phyloP scores from a whole-genome alignment of 2,329 filamentous ascomycete genomes.

The Tolypocladium inflatum region DNA sequence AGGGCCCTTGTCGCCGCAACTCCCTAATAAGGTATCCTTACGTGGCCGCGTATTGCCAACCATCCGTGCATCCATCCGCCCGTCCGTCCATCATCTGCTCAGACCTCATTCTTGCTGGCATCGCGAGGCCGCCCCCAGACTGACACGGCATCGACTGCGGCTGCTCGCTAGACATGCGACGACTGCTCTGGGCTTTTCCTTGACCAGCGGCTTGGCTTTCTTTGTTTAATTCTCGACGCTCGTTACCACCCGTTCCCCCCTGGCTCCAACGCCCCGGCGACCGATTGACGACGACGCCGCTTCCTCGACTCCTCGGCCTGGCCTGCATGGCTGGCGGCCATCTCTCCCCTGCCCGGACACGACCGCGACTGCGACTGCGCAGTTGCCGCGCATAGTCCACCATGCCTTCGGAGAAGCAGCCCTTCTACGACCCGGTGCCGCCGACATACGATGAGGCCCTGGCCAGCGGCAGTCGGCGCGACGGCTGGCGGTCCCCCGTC shows the following conservation, averaged over 20 bases:
- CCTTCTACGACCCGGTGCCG: slow-evolving; percentile 33
- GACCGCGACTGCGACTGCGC: slow-evolving; percentile 1
- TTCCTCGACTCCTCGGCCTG: neutral
- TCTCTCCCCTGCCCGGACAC: slow-evolving; percentile 3
- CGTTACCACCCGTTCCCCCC: neutral
- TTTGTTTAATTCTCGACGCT: neutral
- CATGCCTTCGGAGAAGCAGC: slow-evolving; percentile 29
- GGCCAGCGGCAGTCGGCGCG: slow-evolving; percentile 23
- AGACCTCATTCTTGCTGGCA: neutral
- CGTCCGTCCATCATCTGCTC: neutral
- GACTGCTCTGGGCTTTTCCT: neutral
- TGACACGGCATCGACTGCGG: neutral
- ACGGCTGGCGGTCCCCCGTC: slow-evolving; percentile 22
- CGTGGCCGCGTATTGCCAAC: neutral
- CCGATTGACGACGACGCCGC: neutral
- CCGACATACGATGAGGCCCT: slow-evolving; percentile 33
- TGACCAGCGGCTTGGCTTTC: neutral
- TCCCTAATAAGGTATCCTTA: neutral
- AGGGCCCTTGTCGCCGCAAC: no score
- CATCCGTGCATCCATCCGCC: neutral
- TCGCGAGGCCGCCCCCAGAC: neutral
- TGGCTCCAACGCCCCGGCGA: neutral
- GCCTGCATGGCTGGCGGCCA: slow-evolving; percentile 10
- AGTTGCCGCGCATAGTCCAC: slow-evolving; percentile 1
- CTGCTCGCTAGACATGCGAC: neutral